Evolutionary conservation across 768 basidiomycete genomes (phyloP), one percentile per base, ranked within the genome.

Genomic region (Phylloporus scabripes): DNA sequence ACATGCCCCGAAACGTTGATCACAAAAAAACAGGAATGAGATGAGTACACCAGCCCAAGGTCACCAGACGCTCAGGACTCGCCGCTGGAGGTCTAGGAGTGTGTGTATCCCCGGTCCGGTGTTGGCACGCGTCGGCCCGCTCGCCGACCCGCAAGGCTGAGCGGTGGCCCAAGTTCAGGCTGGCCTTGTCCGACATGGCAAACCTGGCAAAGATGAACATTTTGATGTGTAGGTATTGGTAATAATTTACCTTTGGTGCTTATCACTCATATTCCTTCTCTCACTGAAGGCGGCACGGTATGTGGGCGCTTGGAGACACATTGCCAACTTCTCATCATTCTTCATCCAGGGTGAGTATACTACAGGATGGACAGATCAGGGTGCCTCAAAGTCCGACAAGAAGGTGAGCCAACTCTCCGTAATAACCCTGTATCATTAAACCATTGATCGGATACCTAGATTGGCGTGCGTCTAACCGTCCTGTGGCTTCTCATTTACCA

Each of bases 321-420:
- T 14, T 21, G 9, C 15, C 50, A 40, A 18, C 21, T 10, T 36
- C 34, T 20, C 29, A 49, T 24, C 46, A 32, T 31, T 49, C 36
- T 36, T 45, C 45, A 31, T 32, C 33, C 46, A 80, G 82, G 88
- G 89, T 37, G 90, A 94, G 73, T 95, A 95, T 65, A 95, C 92
- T 53, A 95, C 92, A 45, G 92, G 93, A 64, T 95, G 89, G 88
- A 92, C 89, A 9, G 83, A 82, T 11, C 81, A 86, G 32, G 92
- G 92, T n/a, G 90, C 88, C 37, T 94, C 92, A 14, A 90, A 84
- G 62, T 94, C 92, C 5, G 93, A 95, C 72, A 95, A 95, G 72
- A 96, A 92, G 78, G 90, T 87, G 49, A 47, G 72, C 48, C 11
- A 15, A 11, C 40, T 24, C 34, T 47, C 34, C 7, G 33, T 7